Evolutionary conservation across 495 filamentous ascomycete genomes (phyloP).

Genomic region (Aspergillus bertholletiae): DNA sequence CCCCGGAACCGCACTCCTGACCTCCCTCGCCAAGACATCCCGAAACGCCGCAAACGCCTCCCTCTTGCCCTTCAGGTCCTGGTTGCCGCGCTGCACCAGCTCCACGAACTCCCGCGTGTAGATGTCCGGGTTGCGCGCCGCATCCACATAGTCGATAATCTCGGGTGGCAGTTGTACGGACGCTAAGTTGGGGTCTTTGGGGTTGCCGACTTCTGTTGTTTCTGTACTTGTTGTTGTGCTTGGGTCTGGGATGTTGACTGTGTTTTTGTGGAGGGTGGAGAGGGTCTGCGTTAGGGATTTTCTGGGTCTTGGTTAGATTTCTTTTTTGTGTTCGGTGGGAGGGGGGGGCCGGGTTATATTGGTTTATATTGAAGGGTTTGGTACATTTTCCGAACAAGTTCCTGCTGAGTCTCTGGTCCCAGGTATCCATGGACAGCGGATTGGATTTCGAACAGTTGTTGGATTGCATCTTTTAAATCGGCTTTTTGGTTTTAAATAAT

Average conservation of each 20-base stretch:
- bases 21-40: conserved; percentile 78
- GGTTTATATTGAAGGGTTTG: conserved; percentile 17
- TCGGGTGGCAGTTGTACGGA: conserved; percentile 69
- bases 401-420: conserved; percentile 57
- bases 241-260: conserved; percentile 34
- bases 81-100: conserved; percentile 77
- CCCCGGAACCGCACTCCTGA: conserved; percentile 75
- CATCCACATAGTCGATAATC: conserved; percentile 89
- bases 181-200: too few relatives aligned
- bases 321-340: conserved; percentile 5
- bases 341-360: too few relatives aligned
- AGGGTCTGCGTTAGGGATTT: conserved; percentile 43
- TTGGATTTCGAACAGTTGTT: conserved; percentile 84
- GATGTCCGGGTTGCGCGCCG: conserved; percentile 93
- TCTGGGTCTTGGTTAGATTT: conserved; percentile 17
- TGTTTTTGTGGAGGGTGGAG: conserved; percentile 25
- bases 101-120: conserved; percentile 98
- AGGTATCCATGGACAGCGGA: conserved; percentile 67
- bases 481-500: conserved; percentile 24
- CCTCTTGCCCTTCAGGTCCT: conserved; percentile 77
- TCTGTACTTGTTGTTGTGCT: too few relatives aligned
- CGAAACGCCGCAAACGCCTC: conserved; percentile 76
- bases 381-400: conserved; percentile 62
- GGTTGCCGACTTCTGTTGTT: too few relatives aligned
- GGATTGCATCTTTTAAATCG: conserved; percentile 60